These are phyloP conservation scores for Aspergillus floridensis DNA, from an alignment of 2,329 filamentous ascomycete genomes.

Conservation along the genomic window DNA sequence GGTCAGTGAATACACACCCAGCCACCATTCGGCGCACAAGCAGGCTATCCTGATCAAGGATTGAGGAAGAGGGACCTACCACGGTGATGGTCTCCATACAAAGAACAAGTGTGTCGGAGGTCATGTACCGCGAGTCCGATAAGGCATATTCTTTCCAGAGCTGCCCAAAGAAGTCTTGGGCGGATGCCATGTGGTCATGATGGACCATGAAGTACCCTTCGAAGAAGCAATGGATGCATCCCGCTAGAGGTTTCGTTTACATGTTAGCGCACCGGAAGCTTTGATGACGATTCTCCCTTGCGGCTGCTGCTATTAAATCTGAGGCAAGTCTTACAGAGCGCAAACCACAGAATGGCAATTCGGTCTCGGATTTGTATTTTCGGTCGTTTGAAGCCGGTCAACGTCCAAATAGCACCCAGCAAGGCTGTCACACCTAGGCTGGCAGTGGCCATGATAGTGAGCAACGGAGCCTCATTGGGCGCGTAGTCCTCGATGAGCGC, in stretches of 20 bases:
- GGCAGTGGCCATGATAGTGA: slow-evolving; percentile 61
- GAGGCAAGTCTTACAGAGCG: slow-evolving; percentile 56
- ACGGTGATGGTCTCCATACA: slow-evolving; percentile 82
- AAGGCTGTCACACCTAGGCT: slow-evolving; percentile 55
- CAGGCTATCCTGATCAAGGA: neutral
- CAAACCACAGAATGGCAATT: slow-evolving; percentile 69
- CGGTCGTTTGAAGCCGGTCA: slow-evolving; percentile 55
- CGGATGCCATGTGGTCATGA: slow-evolving; percentile 62
- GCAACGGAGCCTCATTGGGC: slow-evolving; percentile 62
- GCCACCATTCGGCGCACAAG: neutral
- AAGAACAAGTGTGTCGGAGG: slow-evolving; percentile 77
- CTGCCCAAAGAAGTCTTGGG: slow-evolving; percentile 74
- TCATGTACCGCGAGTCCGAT: slow-evolving; percentile 83
- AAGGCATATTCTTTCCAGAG: slow-evolving; percentile 91
- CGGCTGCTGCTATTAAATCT: neutral
- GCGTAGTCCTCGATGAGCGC: slow-evolving; percentile 62
- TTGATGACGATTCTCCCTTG: neutral
- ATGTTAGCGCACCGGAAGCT: neutral
- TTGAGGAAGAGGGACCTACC: slow-evolving; percentile 48
- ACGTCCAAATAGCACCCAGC: slow-evolving; percentile 55
- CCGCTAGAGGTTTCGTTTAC: slow-evolving; percentile 31
- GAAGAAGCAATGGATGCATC: slow-evolving; percentile 70
- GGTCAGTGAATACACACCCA: slow-evolving; percentile 8
- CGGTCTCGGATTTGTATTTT: slow-evolving; percentile 55
- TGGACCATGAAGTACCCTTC: slow-evolving; percentile 80